Base-by-base conservation (phyloP, 2,329 filamentous ascomycete genomes). In the Fusarium bulbicola region DNA sequence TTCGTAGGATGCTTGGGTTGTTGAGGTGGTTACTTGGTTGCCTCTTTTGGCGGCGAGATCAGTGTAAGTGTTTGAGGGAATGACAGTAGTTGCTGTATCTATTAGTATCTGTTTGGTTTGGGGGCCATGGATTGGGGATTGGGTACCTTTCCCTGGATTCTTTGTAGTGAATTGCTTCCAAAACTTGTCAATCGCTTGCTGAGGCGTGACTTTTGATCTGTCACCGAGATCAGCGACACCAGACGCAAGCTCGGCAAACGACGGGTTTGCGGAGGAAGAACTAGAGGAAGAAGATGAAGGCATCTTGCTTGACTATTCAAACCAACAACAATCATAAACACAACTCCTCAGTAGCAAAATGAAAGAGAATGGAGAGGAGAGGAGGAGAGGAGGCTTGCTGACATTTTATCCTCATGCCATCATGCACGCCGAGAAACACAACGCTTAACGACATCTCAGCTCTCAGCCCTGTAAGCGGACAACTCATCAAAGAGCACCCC, bases 151-250 rank as follows among this genome's bases (percentile, higher is more conserved):
- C 21, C 92, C 92, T 0, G 92, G 92, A 32, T 87, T 87, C 77
- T 91, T 92, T 58, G 91, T 90, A 20, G 87, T 91, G 75, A 94
- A 94, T 64, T 90, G 90, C 59, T 85, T 82, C 93, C 92, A 95
- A 78, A 94, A 94, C 68, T 92, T 88, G 73, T 93, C 89, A 63
- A 95, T 88, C 32, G 85, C 86, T 65, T 90, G 86, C 79, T 95
- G 93, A 0, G 92, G 92, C 13, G 89, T 82, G 76, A 89, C 86
- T 63, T 88, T 77, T 12, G 65, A 66, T 86, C 75, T 66, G 13
- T 76, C 74, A 11, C 40, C 67, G 26, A 74, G 45, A 42, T 74
- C 56, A 34, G 50, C 36, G 46, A 45, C 26, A 21, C 47, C 34
- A 21, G 58, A n/a, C 21, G 61, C 61, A 28, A 56, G 32, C 30